A percentile compares a stretch with the other conserved stretches of the same genome.
phyloP scores from a whole-genome alignment of 179 eudicot genomes.

The Spergularia azorica region DNA sequence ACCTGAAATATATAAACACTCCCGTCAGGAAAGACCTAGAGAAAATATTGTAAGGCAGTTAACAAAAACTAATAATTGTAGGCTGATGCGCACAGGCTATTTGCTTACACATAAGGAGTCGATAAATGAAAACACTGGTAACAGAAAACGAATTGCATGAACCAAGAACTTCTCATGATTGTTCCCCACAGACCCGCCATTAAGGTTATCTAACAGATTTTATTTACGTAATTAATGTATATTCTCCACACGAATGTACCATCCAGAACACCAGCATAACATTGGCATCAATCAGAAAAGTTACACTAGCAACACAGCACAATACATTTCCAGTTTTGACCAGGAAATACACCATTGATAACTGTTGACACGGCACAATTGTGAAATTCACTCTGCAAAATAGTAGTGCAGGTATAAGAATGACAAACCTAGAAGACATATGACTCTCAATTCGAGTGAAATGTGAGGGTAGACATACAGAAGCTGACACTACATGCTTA shows the following conservation, averaged over 20 bases:
- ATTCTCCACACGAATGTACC: neutral
- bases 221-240: neutral
- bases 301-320: neutral
- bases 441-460: too few species aligned
- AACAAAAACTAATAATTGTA: too few species aligned
- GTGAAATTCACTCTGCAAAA: too few species aligned
- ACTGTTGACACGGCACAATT: too few species aligned
- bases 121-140: neutral
- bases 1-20: constrained; percentile 6
- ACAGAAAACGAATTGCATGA: neutral
- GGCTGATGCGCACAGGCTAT: too few species aligned
- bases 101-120: neutral
- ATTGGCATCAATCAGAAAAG: neutral
- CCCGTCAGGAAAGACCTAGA: neutral
- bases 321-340: neutral
- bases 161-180: neutral
- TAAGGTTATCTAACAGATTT: neutral
- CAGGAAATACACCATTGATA: too few species aligned
- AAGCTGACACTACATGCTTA: too few species aligned
- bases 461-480: too few species aligned
- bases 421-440: too few species aligned
- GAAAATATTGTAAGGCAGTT: neutral
- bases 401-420: too few species aligned
- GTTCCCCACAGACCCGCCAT: constrained; percentile 1
- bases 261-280: neutral